Base-by-base conservation (phyloP, 805 yeast genomes). In the Pichia exigua region DNA sequence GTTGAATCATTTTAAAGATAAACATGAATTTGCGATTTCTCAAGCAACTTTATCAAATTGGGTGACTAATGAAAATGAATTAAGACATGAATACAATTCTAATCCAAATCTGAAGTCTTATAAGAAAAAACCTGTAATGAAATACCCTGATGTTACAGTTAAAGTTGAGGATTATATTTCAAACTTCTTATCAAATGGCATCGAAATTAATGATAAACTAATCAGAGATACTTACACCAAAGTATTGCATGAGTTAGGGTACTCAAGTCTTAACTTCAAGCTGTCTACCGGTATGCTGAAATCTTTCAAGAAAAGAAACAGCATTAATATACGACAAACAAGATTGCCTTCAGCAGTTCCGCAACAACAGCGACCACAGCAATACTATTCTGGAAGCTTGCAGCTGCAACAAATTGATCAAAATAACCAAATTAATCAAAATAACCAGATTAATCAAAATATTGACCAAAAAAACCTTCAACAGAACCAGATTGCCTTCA, bases 31-130 rank as follows among this genome's bases (percentile, higher is more conserved):
- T 50, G 53, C 67, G 21, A 61, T 69, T 17, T 66, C 71, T 22
- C 71, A 65, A 54, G 68, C 70, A 9, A 67, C 73, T 1, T 52
- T 69, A 35, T 66, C 72, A 1, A 64, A 61, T 17, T 69, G 73
- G 73, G 53, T 56, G 1, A 20, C 61, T 10, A 61, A 57, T 42
- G 70, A 68, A 49, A 41, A 49, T 0, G 48, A 49, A 7, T 42
- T 69, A 4, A 56, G 73, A 5, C 48, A 54, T 4, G 57, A 60
- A 47, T 60, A 46, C 24, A 41, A 30, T 3, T 55, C 58, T 2
- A 62, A 63, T 49, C 71, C 71, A 11, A 51, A 61, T 28, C 49
- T 61, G n/a, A 59, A 54, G 20, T 55, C 54, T 11, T 69, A 68
- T 47, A 63, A 57, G 38, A 60, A 65, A 30, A 59, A 51, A 46